Evolutionary conservation across 495 filamentous ascomycete species (phyloP).

Genomic region (Glarea lozoyensis): DNA sequence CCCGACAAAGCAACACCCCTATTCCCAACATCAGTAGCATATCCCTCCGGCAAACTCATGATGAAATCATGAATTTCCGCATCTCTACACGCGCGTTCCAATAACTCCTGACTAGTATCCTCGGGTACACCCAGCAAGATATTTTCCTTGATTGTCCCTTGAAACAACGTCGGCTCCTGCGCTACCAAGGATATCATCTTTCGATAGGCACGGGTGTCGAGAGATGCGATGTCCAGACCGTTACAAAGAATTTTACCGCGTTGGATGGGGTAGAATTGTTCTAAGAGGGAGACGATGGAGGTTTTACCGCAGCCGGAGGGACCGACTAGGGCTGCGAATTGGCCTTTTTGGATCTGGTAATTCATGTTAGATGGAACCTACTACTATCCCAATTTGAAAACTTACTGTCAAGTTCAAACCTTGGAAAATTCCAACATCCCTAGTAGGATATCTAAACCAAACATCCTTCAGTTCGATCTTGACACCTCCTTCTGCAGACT

Average conservation of each 20-base stretch:
- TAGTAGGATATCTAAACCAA: constrained; percentile 50
- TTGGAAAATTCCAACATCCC: constrained; percentile 40
- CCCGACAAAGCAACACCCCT: constrained; percentile 61
- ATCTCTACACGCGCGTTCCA: constrained; percentile 45
- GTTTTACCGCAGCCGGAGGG: constrained; percentile 67
- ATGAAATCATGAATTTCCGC: constrained; percentile 60
- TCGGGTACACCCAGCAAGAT: constrained; percentile 40
- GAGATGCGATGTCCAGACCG: constrained; percentile 34
- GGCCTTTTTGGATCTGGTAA: constrained; percentile 46
- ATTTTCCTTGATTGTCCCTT: constrained; percentile 52
- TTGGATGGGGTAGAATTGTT: constrained; percentile 50
- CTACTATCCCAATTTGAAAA: neutral
- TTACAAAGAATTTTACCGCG: constrained; percentile 45
- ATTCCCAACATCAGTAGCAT: constrained; percentile 51
- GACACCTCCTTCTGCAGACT: constrained; percentile 37
- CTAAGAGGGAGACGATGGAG: constrained; percentile 54
- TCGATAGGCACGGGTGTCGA: constrained; percentile 42
- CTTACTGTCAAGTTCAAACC: constrained; percentile 36
- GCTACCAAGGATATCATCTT: constrained; percentile 47
- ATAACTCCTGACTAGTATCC: constrained; percentile 37
- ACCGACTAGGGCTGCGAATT: constrained; percentile 63
- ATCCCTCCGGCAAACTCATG: constrained; percentile 42
- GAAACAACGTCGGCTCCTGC: constrained; percentile 45
- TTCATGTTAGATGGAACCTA: neutral
- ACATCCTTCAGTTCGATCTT: constrained; percentile 48